These are phyloP conservation scores for Glaciozyma antarctica DNA, from an alignment of 768 basidiomycete species.

Conservation along the genomic window DNA sequence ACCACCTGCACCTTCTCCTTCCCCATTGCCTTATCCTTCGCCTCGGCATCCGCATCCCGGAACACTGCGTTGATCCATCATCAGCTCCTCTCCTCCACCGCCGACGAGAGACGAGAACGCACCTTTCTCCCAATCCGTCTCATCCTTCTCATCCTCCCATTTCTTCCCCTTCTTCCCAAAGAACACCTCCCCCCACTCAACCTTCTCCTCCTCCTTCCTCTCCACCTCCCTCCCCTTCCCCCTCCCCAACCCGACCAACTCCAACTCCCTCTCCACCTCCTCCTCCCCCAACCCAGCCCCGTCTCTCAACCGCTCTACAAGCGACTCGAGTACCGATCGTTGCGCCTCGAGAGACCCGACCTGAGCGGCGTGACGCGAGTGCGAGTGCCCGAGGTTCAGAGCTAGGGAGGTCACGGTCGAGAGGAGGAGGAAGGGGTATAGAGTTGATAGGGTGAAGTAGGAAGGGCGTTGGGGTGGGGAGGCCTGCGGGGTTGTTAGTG, in stretches of 20 bases:
- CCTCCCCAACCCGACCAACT: constrained; percentile 38
- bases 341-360: constrained; percentile 30
- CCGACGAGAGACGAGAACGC: neutral
- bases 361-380: constrained; percentile 1
- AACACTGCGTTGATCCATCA: no score
- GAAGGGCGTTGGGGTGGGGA: constrained; percentile 13
- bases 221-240: constrained; percentile 23
- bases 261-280: constrained; percentile 37
- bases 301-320: constrained; percentile 27
- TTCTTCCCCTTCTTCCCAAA: constrained; percentile 37
- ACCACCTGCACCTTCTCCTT: no score
- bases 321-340: constrained; percentile 35
- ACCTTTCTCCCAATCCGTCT: constrained; percentile 28
- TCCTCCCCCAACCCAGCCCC: constrained; percentile 22
- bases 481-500: neutral
- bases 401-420: constrained; percentile 29
- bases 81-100: no score
- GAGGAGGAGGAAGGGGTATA: constrained; percentile 31
- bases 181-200: constrained; percentile 37
- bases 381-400: constrained; percentile 26
- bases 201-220: neutral
- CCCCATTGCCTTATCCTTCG: no score
- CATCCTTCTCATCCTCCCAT: constrained; percentile 17
- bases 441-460: constrained; percentile 5
- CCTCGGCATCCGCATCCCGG: no score